A percentile compares a stretch with the other conserved stretches of the same genome.
Conservation (phyloP, 2,329 filamentous ascomycete species). For the Colletotrichum sp. region DNA sequence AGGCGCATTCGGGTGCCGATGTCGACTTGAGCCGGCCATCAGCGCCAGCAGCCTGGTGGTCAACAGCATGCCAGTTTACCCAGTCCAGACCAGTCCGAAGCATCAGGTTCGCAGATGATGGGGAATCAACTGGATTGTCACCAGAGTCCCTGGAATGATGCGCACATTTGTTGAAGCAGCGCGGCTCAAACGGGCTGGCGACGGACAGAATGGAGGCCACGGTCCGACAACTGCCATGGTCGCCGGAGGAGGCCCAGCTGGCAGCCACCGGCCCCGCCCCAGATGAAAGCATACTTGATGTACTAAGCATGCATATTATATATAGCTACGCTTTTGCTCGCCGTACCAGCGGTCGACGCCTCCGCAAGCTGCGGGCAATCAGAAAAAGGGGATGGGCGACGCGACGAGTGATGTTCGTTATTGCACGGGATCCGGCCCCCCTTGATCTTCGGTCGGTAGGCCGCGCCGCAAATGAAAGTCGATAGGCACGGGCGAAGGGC, state of each 20-base stretch:
- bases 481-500: neutral
- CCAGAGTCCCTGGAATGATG: neutral
- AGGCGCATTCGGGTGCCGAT: neutral
- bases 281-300: neutral
- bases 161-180: neutral
- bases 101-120: neutral
- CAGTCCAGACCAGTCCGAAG: neutral
- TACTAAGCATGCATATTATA: neutral
- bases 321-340: neutral
- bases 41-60: neutral
- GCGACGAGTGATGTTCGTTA: neutral
- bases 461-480: neutral
- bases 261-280: neutral
- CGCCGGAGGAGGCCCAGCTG: neutral
- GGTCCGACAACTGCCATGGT: neutral
- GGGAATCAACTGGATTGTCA: neutral
- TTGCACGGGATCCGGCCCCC: neutral
- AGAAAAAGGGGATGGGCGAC: neutral
- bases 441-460: neutral
- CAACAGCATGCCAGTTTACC: neutral
- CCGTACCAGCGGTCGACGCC: neutral
- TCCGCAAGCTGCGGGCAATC: neutral
- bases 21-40: neutral
- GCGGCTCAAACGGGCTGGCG: neutral
- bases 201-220: neutral